phyloP scores from a whole-genome alignment of 345 rosid genomes.

The Noccaea caerulescens region DNA sequence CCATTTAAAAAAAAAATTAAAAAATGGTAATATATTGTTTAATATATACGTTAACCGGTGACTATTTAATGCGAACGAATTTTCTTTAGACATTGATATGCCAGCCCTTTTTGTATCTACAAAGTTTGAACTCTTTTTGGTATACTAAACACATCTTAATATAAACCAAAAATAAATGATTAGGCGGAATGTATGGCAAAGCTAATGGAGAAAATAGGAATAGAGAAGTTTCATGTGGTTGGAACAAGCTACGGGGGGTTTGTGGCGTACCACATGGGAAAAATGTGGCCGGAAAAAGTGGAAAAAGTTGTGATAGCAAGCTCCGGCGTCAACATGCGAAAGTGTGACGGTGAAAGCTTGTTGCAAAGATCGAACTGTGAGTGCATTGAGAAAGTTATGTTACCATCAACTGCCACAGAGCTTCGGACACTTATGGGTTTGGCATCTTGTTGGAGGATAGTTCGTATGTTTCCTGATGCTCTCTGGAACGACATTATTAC shows the following conservation, averaged over 20 bases:
- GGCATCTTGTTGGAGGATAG: slow-evolving; percentile 44
- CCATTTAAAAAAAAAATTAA: background rate
- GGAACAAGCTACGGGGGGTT: slow-evolving; percentile 97
- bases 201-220: slow-evolving; percentile 55
- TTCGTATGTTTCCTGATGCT: slow-evolving; percentile 59
- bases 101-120: background rate
- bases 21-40: background rate
- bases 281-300: slow-evolving; percentile 68
- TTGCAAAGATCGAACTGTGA: slow-evolving; percentile 55
- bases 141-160: background rate
- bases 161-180: background rate
- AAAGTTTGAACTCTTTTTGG: background rate
- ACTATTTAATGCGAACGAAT: background rate
- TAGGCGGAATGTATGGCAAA: slow-evolving; percentile 63
- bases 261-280: slow-evolving; percentile 82
- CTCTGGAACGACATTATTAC: slow-evolving; percentile 58
- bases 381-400: slow-evolving; percentile 61
- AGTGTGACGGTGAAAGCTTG: slow-evolving; percentile 55
- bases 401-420: slow-evolving; percentile 67
- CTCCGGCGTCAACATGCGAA: slow-evolving; percentile 70
- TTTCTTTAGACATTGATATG: background rate
- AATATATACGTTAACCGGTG: background rate
- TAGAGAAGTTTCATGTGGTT: slow-evolving; percentile 54
- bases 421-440: slow-evolving; percentile 58
- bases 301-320: slow-evolving; percentile 86